Evolutionary conservation across 768 basidiomycete genomes (phyloP), one percentile per base, ranked within the genome.

Genomic region (Nidularia sp.): DNA sequence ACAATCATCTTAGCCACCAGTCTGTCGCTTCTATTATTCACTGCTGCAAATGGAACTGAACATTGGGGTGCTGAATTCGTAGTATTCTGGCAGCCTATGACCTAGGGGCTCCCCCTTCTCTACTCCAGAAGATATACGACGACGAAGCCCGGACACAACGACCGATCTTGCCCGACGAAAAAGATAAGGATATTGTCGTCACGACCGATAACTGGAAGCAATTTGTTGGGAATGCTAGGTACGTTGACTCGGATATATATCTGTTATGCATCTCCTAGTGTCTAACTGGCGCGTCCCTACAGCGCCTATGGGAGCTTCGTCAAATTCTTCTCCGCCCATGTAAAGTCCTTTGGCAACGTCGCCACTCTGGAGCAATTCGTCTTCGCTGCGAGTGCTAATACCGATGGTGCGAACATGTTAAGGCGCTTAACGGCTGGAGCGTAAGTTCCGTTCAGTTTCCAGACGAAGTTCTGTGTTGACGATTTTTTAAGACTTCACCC

Each of bases 1-100:
- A 85, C 57, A 83, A 83, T 60, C 83, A 85, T 61, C 62, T 81
- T 10, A 77, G 75, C 56, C 82, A 85, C 57, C 81, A 84, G 82
- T 83, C 47, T 63, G 77, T 57, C 33, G 25, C 25, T 25, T 25
- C 25, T 25, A 25, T 25, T 25, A 25, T 25, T 42, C 13, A 25
- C 25, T 25, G 9, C 34, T 43, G 25, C 15, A 47, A 33, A 18
- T 35, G 44, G 36, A 41, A 41, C 9, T 41, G 36, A 41, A 10
- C 15, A 41, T 12, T n/a, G 9, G 41, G 47, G 42, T 15, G 25
- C 43, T 50, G 34, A 9, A 84, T 81, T 55, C 49, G 83, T 9
- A 41, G 39, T 63, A 49, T 83, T 7, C 63, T 84, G 2, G 79
- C 80, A 0, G 77, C 79, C 2, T 84, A 83, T 53, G 81, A 83